Evolutionary conservation across 306 rosid species (phyloP).

Genomic region (Mimosa pudica): DNA sequence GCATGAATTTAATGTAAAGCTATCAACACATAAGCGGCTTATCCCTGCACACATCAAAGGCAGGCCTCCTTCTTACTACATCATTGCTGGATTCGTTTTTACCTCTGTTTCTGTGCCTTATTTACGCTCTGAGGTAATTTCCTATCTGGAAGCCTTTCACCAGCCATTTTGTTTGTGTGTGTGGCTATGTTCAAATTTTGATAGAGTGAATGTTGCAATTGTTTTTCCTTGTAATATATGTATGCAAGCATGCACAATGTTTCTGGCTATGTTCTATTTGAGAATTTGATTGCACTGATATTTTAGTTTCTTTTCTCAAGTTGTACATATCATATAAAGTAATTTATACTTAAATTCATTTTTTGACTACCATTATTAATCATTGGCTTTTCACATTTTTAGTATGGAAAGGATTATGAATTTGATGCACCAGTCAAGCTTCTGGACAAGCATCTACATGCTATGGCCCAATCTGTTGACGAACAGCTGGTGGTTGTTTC

Average conservation of each 20-base stretch:
- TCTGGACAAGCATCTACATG: slow-evolving; percentile 75
- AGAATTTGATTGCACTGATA: slow-evolving; percentile 12
- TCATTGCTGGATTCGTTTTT: slow-evolving; percentile 86
- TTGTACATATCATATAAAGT: slow-evolving; percentile 1
- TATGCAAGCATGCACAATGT: background rate
- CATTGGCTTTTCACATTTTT: slow-evolving; percentile 29
- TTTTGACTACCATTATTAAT: background rate
- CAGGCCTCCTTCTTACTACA: slow-evolving; percentile 84
- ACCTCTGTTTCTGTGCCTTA: slow-evolving; percentile 77
- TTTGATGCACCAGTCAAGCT: slow-evolving; percentile 91
- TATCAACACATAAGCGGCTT: slow-evolving; percentile 69
- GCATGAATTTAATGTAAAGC: slow-evolving; percentile 58
- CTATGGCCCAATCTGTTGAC: slow-evolving; percentile 72
- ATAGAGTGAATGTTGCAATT: slow-evolving; percentile 4
- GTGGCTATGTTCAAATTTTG: slow-evolving; percentile 1
- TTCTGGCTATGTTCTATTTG: slow-evolving; percentile 8
- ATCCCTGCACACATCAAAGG: slow-evolving; percentile 82
- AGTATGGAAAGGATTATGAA: slow-evolving; percentile 91
- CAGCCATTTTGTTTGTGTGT: background rate
- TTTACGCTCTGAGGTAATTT: slow-evolving; percentile 83
- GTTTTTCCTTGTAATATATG: background rate
- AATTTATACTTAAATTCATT: slow-evolving; percentile 11
- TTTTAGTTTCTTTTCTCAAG: slow-evolving; percentile 21
- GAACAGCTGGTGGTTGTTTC: slow-evolving; percentile 87
- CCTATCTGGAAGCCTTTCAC: background rate